Evolutionary conservation across 2,329 filamentous ascomycete species (phyloP).

Genomic region (Aspergillus sojae): DNA sequence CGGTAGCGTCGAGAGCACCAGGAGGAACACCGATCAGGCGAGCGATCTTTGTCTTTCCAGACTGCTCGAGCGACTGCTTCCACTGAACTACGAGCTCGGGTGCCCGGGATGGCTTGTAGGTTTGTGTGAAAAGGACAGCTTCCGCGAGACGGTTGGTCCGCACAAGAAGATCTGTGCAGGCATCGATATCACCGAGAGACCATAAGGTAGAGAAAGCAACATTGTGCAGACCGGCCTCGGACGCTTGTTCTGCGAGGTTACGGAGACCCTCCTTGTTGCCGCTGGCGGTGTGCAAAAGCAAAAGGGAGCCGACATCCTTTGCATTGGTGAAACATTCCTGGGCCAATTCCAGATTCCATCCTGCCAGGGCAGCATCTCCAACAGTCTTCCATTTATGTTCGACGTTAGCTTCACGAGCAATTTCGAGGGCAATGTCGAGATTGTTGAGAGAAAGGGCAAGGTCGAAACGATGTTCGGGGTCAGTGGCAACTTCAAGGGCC

Average conservation of each 20-base stretch:
- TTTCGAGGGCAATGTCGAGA: slow-evolving; percentile 79
- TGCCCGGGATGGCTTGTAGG: slow-evolving; percentile 84
- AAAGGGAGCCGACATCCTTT: slow-evolving; percentile 84
- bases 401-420: slow-evolving; percentile 79
- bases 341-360: slow-evolving; percentile 84
- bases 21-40: slow-evolving; percentile 81
- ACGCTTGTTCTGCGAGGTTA: slow-evolving; percentile 72
- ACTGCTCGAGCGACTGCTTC: slow-evolving; percentile 82
- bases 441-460: slow-evolving; percentile 81
- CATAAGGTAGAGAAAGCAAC: slow-evolving; percentile 89
- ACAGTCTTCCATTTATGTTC: slow-evolving; percentile 99
- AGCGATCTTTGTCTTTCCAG: slow-evolving; percentile 81
- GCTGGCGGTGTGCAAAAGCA: slow-evolving; percentile 86
- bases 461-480: slow-evolving; percentile 95
- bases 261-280: slow-evolving; percentile 74
- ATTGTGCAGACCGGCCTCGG: slow-evolving; percentile 80
- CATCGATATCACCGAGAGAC: slow-evolving; percentile 80
- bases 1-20: slow-evolving; percentile 60
- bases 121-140: slow-evolving; percentile 89
- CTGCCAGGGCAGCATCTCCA: slow-evolving; percentile 82
- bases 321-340: slow-evolving; percentile 92
- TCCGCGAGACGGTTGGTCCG: slow-evolving; percentile 81
- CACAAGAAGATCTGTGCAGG: slow-evolving; percentile 76
- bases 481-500: slow-evolving; percentile 89
- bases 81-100: slow-evolving; percentile 70